Percentiles rank a stretch among this genome's conserved stretches.
Conservation (phyloP, 2,329 filamentous ascomycete genomes). For the Cylindrodendrum hubeiense region DNA sequence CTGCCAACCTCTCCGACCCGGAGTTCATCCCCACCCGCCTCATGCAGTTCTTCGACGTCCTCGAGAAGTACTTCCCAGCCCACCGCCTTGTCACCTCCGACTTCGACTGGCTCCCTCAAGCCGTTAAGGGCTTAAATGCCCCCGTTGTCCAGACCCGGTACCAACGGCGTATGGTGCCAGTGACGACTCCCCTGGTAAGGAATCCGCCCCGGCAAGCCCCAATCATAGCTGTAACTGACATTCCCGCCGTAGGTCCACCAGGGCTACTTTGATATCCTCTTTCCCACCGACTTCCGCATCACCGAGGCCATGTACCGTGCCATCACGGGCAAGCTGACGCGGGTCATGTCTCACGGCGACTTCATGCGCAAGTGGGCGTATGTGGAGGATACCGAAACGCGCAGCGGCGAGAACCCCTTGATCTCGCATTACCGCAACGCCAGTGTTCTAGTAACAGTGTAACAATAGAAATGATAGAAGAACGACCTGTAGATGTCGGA, state of each 20-base stretch:
- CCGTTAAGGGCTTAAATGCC: constrained; percentile 86
- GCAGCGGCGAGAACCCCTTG: constrained; percentile 92
- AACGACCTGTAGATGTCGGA: constrained; percentile 17
- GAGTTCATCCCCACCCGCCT: constrained; percentile 96
- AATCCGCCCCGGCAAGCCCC: neutral
- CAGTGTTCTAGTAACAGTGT: constrained; percentile 90
- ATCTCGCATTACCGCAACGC: constrained; percentile 96
- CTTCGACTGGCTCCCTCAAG: constrained; percentile 87
- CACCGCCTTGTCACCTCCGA: constrained; percentile 92
- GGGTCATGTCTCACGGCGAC: constrained; percentile 87
- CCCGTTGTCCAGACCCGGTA: constrained; percentile 98
- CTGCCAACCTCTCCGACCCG: constrained; percentile 81
- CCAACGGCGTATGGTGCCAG: constrained; percentile 86
- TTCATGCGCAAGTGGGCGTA: constrained; percentile 93
- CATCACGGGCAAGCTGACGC: constrained; percentile 91
- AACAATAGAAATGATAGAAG: constrained; percentile 42
- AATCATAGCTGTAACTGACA: constrained; percentile 19
- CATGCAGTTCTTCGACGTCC: constrained; percentile 96
- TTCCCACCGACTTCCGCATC: constrained; percentile 93
- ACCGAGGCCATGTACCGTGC: constrained; percentile 93
- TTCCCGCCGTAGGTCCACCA: constrained; percentile 80
- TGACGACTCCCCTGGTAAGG: constrained; percentile 88
- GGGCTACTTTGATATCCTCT: constrained; percentile 98
- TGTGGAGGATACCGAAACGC: constrained; percentile 88
- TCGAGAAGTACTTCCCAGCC: constrained; percentile 88